Base-by-base conservation (phyloP, 2,329 filamentous ascomycete genomes). In the Nemania sp. region DNA sequence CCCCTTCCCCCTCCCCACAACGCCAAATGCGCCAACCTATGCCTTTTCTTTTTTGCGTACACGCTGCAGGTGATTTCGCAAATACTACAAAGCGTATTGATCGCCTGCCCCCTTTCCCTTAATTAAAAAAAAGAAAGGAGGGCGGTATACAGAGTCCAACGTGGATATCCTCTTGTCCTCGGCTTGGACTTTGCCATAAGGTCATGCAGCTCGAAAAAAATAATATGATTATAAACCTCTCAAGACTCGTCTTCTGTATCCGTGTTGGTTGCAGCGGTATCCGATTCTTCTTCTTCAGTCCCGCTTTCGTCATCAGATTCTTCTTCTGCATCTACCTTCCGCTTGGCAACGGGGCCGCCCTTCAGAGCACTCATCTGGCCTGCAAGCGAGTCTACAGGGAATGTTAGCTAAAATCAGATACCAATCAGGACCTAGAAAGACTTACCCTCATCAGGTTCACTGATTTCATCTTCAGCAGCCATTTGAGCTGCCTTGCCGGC, bases 381-480 rank as follows among this genome's bases (percentile, higher is more conserved):
- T 50, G 92, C 93, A 67, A 97, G 82, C 5, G 65, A 65, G 53
- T 67, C 65, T 67, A 54, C 1, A 42, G 60, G 69, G 66, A 61
- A 58, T 62, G 54, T 76, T 66, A 76, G 71, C 59, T 51, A 51
- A 4, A 35, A 18, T 12, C n/a, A 39, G 7, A 34, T 12, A 56
- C 12, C 21, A 43, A 17, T 58, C 34, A 29, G 25, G 13, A 20
- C 7, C 17, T 12, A 39, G 51, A 57, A 43, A 51, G 47, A 81
- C 88, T 81, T 83, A 97, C 95, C 95, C 82, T 99, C 95, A 65
- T 98, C 95, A 37, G 96, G 95, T 75, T 99, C 95, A 73, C 91
- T 96, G 67, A 99, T 99, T 60, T 99, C 95, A 70, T 97, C 95
- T 68, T 97, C 92, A 49, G 88, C 90, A 54, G 86, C 85, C 72